A percentile compares a stretch with the other conserved stretches of the same genome.
These are phyloP conservation scores for Starmera pachycereana DNA, from an alignment of 805 yeast species.

Conservation along the genomic window DNA sequence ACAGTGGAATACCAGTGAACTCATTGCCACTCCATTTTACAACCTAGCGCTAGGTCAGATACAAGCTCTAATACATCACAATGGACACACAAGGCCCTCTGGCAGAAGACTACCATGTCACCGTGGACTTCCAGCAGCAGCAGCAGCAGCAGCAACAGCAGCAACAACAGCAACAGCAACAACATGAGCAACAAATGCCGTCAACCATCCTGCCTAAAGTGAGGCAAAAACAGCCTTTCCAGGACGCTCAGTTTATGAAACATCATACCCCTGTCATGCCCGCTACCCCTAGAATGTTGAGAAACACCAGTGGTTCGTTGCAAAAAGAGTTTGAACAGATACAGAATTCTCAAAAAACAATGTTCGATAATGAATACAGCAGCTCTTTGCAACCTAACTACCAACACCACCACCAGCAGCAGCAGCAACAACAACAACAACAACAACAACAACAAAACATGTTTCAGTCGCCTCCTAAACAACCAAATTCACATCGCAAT, in stretches of 20 bases:
- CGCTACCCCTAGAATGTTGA: constrained; percentile 62
- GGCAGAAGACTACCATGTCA: constrained; percentile 15
- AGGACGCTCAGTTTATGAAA: constrained; percentile 3
- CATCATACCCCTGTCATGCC: constrained; percentile 28
- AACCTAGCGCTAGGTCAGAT: neutral
- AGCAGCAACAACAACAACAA: constrained; percentile 2
- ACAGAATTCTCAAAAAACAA: neutral
- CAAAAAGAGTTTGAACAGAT: constrained; percentile 1
- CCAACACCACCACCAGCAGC: constrained; percentile 1
- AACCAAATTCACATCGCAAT: neutral
- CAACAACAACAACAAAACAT: constrained; percentile 18
- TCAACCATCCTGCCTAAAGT: constrained; percentile 15
- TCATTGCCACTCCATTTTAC: neutral
- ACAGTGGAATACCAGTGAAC: neutral
- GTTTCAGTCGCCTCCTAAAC: constrained; percentile 11
- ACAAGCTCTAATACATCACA: neutral
- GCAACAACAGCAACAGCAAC: no score
- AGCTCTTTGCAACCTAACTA: no score
- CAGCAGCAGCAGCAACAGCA: neutral
- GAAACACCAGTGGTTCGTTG: constrained; percentile 39
- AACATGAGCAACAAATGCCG: no score
- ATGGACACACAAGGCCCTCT: neutral
- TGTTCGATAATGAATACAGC: constrained; percentile 7
- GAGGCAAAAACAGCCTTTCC: constrained; percentile 8
- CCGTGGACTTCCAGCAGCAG: constrained; percentile 11